Base-by-base conservation (phyloP, 2,329 filamentous ascomycete genomes). In the Cladorrhinum sp. region DNA sequence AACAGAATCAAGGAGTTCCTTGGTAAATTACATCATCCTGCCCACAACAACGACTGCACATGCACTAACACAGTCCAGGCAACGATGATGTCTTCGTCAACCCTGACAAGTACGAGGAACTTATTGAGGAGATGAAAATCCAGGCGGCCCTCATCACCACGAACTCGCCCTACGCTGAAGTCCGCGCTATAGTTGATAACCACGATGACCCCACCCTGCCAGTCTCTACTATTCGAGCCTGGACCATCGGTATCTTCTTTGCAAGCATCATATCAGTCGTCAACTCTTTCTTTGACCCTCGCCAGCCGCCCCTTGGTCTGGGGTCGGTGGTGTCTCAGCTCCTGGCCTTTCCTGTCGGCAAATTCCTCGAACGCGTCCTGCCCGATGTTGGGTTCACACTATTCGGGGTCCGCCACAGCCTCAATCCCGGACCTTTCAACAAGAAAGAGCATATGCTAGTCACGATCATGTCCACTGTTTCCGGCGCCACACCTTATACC, bases 401-500 rank as follows among this genome's bases (percentile, higher is more conserved):
- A 16, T 80, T 77, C 61, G 79, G 79, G 9, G 66, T 75, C 22
- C 74, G 76, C 20, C 79, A 81, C 67, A 78, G 76, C 4, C 74
- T 84, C 13, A 85, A 85, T 66, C 82, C 83, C 0, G 82, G 82
- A 0, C 79, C 78, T 1, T 86, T 86, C 68, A 81, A 79, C 57
- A 80, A 79, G 67, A 86, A 86, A 72, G 84, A 86, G 70, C 84
- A 86, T 67, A 78, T 83, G 75, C 71, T 85, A 54, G 81, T 85
- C 62, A 78, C 79, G 27, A 82, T 85, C 70, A 84, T 85, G 81
- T 84, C 86, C 58, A 87, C 88, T 69, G 81, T 82, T 12, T 78
- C 79, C 12, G 77, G 74, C 66, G 74, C 74, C 23, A 68, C 75
- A 13, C 80, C 80, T 0, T 82, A 82, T 65, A 81, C 80, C 0